A percentile compares a stretch with the other conserved stretches of the same genome.
phyloP scores from a whole-genome alignment of 768 basidiomycete genomes.

The Wakefieldia striispora region DNA sequence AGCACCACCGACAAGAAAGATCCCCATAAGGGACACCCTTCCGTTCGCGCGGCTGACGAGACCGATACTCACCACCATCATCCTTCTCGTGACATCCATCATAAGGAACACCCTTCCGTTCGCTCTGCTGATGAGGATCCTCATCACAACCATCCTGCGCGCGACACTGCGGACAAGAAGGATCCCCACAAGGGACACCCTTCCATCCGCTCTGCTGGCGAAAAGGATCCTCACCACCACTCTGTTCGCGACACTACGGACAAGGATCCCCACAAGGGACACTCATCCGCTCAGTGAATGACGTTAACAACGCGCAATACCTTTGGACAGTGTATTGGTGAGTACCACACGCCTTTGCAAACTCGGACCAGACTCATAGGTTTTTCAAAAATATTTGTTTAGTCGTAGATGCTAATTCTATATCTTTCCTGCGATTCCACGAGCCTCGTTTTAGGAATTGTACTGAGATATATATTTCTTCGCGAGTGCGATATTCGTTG shows the following conservation, averaged over 20 bases:
- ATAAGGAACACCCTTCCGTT: background rate
- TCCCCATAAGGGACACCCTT: background rate
- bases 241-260: background rate
- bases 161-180: background rate
- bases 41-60: background rate
- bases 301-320: too few species aligned
- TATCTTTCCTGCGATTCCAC: too few species aligned
- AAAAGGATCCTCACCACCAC: background rate
- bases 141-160: background rate
- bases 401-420: too few species aligned
- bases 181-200: background rate
- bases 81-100: background rate
- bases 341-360: background rate
- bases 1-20: background rate
- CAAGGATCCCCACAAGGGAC: background rate
- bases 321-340: too few species aligned
- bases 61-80: background rate
- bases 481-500: too few species aligned
- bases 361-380: too few species aligned
- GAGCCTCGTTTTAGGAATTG: too few species aligned
- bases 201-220: background rate
- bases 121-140: background rate
- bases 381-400: too few species aligned
- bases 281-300: background rate
- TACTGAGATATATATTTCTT: too few species aligned